Base-by-base conservation (phyloP, 2,329 filamentous ascomycete species). In the Cytospora piceicola region DNA sequence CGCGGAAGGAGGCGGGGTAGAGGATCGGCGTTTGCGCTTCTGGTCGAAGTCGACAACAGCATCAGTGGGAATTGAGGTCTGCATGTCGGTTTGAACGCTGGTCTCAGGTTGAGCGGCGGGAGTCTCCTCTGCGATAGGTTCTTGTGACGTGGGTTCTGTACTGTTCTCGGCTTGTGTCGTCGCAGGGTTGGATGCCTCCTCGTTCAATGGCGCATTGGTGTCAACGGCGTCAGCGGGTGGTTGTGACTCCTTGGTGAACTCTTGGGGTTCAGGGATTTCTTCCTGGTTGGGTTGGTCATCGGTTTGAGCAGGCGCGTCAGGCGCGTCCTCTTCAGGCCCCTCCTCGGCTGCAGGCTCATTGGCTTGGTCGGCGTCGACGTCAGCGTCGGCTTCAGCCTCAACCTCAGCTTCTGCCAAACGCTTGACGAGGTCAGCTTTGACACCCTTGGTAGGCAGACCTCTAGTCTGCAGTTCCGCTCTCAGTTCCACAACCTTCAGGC, bases 401-500 rank as follows among this genome's bases (percentile, higher is more conserved):
- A 65, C 74, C 52, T 80, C 79, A 39, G 77, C 78, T 58, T 77
- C 78, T 56, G 81, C 74, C 55, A 94, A 78, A 66, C 89, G 86
- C 67, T 89, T 84, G 64, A 94, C 82, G 56, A 93, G 84, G 67
- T 90, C 90, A 29, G 88, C 83, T 75, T 93, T 91, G 61, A 93
- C 82, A 11, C 91, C 91, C 29, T 85, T 85, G 68, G 88, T 85
- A 7, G 87, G 80, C 49, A 94, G 84, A n/a, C 88, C 88, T 69
- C 90, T 86, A 66, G 81, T 82, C 77, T 91, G 93, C 52, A 94
- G 83, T 80, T 93, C 90, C 27, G 86, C 86, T 77, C 89, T 90
- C 66, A 94, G 83, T 72, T 93, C 90, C 39, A 88, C 82, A 69
- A 94, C 91, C 78, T 91, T 94, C 73, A 89, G 83, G 76, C 80